Base-by-base conservation (phyloP, 257 asterid species). In the Marsdenia floribunda region DNA sequence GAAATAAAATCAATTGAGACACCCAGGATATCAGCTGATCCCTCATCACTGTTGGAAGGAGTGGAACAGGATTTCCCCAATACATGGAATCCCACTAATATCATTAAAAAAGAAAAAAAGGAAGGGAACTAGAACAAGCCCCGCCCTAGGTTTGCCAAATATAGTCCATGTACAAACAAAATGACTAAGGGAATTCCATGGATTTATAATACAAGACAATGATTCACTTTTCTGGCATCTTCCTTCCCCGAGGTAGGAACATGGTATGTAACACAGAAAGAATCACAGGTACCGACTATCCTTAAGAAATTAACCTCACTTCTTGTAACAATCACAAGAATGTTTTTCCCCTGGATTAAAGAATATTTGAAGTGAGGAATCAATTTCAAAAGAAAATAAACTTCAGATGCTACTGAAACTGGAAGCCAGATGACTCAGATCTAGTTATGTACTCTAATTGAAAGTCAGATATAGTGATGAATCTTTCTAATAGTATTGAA, bases 281-380 rank as follows among this genome's bases (percentile, higher is more conserved):
- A 81, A 87, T 88, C 93, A 55, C 90, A 87, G 76, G 90, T 68
- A 71, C 99, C 99, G 74, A 95, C 81, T 68, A 91, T 87, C 49
- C 86, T 96, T 83, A 95, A 87, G 88, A 95, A 92, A 78, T 81
- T 75, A 18, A 83, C 86, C 85, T 95, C 96, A 75, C 98, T 95
- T 50, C 98, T 92, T 65, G 99, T 90, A 77, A 98, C 99, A 82
- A 95, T 86, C 67, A 95, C 98, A 47, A 90, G 96, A 44, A 95
- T 72, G 60, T 89, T 95, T 76, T 91, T 93, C 38, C 98, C 97
- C 98, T 93, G 89, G 47, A 77, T 26, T 75, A 47, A 26, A 46
- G 37, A 57, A 73, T 47, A 70, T 37, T 24, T 19, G 26, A 71
- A 71, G n/a, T 5, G 71, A 66, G 60, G 9, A 54, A 54, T 5